phyloP scores from a whole-genome alignment of 805 yeast species.

The Ogataea haglerorum region DNA sequence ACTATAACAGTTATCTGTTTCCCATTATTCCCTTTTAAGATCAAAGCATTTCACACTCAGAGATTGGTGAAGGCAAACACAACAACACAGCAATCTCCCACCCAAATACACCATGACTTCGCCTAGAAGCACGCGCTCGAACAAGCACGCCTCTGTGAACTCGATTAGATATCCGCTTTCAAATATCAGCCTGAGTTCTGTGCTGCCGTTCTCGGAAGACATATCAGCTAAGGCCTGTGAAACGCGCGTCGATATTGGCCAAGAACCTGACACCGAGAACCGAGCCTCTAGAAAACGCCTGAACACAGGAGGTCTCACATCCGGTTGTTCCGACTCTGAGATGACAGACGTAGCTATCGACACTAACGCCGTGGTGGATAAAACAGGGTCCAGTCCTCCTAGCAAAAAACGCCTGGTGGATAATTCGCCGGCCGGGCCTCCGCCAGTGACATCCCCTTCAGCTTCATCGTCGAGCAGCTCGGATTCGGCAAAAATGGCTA shows the following conservation, averaged over 20 bases:
- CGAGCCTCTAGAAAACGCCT: conserved; percentile 17
- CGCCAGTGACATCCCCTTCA: conserved; percentile 17
- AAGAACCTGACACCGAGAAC: conserved; percentile 1
- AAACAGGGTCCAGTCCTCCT: conserved; percentile 19
- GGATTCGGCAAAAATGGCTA: conserved; percentile 14
- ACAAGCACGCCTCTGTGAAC: background rate
- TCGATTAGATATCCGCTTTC: conserved; percentile 12
- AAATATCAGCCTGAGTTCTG: conserved; percentile 9
- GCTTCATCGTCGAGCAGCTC: conserved; percentile 12
- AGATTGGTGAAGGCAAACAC: background rate
- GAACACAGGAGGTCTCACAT: conserved; percentile 14
- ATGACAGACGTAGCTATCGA: conserved; percentile 18
- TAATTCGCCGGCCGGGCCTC: background rate
- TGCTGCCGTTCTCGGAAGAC: conserved; percentile 12
- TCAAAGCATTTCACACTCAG: too few relatives aligned
- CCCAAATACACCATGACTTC: conserved; percentile 1
- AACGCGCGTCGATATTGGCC: background rate
- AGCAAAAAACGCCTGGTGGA: conserved; percentile 22
- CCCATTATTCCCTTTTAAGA: too few relatives aligned
- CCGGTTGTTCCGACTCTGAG: conserved; percentile 16
- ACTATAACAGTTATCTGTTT: background rate
- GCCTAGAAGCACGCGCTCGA: background rate
- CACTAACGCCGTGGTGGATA: conserved; percentile 11
- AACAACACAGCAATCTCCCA: conserved; percentile 7
- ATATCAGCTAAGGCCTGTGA: background rate